Evolutionary conservation across 345 rosid species (phyloP), one percentile per base, ranked within the genome.

Genomic region (Brassica carinata): DNA sequence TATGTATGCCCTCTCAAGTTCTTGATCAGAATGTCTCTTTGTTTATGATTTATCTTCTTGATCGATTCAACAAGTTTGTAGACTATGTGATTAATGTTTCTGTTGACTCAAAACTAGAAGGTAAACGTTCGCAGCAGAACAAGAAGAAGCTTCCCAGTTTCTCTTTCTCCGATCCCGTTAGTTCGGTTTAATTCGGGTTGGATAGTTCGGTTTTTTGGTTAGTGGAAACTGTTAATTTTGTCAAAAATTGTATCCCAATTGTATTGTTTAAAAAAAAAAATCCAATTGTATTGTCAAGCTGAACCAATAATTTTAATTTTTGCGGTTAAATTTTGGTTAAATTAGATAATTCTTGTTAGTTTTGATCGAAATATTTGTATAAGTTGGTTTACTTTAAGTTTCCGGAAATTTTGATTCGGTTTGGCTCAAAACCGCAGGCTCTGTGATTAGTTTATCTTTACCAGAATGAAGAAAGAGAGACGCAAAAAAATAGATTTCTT

Each of bases 1-100:
- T 81, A 72, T 77, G 48, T 75, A 64, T 81, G 77, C 53, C 53
- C 58, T 38, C 26, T 64, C 17, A 75, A 70, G 51, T 55, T 76
- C 66, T 53, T 11, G 36, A 65, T 71, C 72, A 53, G 55, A 51
- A 38, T 48, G 27, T 18, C 29, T 58, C 63, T 27, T 55, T 40
- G 72, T 13, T 71, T 55, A 5, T 53, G 11, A 17, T 26, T 15
- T 5, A 45, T 26, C 58, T 73, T 72, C 30, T 71, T 71, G 78
- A 57, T 79, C 51, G 26, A 27, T 53, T 19, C 63, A 26, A 69
- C 72, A 36, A 64, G 34, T 34, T 51, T 7, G 43, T 1, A n/a
- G 30, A 9, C 17, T 43, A 1, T 64, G 61, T 73, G 55, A 58
- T 73, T 73, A 30, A 59, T 67, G 63, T 23, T 48, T 63, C 13